phyloP scores from a whole-genome alignment of 2,329 filamentous ascomycete genomes.

The Pestalotiopsis sp. region DNA sequence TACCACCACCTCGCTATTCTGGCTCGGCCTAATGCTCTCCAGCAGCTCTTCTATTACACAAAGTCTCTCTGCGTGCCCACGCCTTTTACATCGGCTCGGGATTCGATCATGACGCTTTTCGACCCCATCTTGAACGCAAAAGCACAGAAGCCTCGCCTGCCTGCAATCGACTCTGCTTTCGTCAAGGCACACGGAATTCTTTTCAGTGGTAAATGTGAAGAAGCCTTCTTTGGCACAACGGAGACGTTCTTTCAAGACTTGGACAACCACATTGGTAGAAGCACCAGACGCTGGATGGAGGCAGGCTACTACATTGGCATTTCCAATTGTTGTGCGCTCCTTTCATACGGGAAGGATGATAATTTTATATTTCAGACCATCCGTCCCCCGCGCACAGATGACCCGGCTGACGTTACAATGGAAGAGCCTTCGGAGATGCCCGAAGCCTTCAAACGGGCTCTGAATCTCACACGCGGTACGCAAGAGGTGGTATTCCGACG shows the following conservation, averaged over 20 bases:
- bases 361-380: too few relatives aligned
- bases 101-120: conserved; percentile 71
- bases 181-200: conserved; percentile 65
- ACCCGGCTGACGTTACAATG: conserved; percentile 21
- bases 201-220: conserved; percentile 52
- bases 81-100: conserved; percentile 65
- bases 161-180: conserved; percentile 57
- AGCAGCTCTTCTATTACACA: conserved; percentile 72
- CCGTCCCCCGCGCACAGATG: conserved; percentile 27
- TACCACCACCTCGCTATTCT: conserved; percentile 88
- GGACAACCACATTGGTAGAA: conserved; percentile 55
- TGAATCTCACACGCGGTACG: conserved; percentile 24
- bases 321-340: too few relatives aligned
- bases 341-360: too few relatives aligned
- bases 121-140: conserved; percentile 50
- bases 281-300: conserved; percentile 52
- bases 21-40: conserved; percentile 66
- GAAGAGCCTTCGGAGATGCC: conserved; percentile 21
- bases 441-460: conserved; percentile 22
- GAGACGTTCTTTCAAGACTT: conserved; percentile 53
- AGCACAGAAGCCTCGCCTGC: conserved; percentile 32
- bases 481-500: conserved; percentile 46
- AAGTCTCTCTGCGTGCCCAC: conserved; percentile 69
- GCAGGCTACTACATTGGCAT: conserved; percentile 54
- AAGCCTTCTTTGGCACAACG: conserved; percentile 45